Evolutionary conservation across 306 rosid species (phyloP).

Genomic region (Castanospermum australe): DNA sequence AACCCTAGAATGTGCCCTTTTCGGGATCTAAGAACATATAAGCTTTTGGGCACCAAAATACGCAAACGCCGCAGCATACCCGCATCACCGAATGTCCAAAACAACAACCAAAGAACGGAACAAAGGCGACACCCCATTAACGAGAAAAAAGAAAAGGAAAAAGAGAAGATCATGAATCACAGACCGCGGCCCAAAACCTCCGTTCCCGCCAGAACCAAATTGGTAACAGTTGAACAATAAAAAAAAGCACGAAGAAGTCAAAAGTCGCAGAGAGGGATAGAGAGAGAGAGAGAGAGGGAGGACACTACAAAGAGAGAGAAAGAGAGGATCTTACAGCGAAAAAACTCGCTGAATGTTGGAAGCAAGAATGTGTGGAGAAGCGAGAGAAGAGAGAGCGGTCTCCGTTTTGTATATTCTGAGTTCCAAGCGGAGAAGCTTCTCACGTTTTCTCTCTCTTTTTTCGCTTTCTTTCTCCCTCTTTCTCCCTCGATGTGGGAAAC

Average conservation of each 20-base stretch:
- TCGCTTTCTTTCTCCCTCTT: neutral
- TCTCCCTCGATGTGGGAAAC: constrained; percentile 32
- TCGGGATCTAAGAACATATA: constrained; percentile 22
- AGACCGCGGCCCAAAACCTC: neutral
- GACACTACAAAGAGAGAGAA: neutral
- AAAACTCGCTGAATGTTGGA: constrained; percentile 25
- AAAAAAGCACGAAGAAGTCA: neutral
- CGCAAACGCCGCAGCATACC: neutral
- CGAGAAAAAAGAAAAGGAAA: neutral
- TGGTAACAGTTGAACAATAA: neutral
- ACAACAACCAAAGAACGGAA: neutral
- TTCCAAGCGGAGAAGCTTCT: constrained; percentile 35
- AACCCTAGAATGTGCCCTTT: constrained; percentile 38
- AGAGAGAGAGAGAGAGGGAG: neutral
- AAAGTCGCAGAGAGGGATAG: constrained; percentile 9
- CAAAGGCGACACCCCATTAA: neutral
- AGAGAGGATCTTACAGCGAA: constrained; percentile 42
- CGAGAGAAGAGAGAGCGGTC: constrained; percentile 13
- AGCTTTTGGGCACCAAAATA: neutral
- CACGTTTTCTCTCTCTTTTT: constrained; percentile 23
- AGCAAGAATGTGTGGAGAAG: constrained; percentile 12
- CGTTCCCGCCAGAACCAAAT: constrained; percentile 45
- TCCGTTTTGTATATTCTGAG: constrained; percentile 23
- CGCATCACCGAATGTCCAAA: neutral
- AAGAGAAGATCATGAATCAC: neutral